Conservation (phyloP, 345 rosid genomes). For the Leavenworthia alabamica region DNA sequence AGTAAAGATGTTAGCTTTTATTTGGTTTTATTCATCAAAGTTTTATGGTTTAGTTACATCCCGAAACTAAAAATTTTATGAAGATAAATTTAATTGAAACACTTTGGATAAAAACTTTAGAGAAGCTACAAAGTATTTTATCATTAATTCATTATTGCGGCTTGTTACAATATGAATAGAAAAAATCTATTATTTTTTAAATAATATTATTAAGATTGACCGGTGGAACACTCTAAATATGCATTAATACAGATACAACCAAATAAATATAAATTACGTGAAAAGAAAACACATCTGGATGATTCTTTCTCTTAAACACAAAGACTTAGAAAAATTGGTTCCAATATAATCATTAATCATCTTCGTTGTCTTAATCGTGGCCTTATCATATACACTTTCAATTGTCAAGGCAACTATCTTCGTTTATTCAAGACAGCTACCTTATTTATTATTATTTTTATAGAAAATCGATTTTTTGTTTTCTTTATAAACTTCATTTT, state of each 20-base stretch:
- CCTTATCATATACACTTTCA: constrained; percentile 10
- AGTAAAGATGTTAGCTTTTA: too few species aligned
- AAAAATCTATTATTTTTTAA: too few species aligned
- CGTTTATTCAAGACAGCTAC: constrained; percentile 2
- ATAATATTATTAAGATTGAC: too few species aligned
- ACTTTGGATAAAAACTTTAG: too few species aligned
- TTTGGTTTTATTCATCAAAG: too few species aligned
- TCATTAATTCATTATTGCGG: too few species aligned
- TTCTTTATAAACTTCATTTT: background rate
- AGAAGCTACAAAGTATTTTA: too few species aligned
- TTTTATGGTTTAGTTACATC: too few species aligned
- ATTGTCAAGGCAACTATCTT: background rate
- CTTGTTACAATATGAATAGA: too few species aligned
- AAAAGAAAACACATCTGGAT: background rate
- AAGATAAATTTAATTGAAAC: too few species aligned
- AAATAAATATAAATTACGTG: background rate
- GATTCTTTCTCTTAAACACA: background rate
- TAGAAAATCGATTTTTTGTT: too few species aligned
- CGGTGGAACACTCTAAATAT: background rate
- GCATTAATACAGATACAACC: background rate
- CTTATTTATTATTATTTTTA: background rate
- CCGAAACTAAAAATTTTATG: too few species aligned
- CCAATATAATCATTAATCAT: background rate
- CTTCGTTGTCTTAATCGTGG: constrained; percentile 1
- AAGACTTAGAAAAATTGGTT: background rate